These are phyloP conservation scores for Candida germanica DNA, from an alignment of 805 yeast genomes.

Conservation along the genomic window DNA sequence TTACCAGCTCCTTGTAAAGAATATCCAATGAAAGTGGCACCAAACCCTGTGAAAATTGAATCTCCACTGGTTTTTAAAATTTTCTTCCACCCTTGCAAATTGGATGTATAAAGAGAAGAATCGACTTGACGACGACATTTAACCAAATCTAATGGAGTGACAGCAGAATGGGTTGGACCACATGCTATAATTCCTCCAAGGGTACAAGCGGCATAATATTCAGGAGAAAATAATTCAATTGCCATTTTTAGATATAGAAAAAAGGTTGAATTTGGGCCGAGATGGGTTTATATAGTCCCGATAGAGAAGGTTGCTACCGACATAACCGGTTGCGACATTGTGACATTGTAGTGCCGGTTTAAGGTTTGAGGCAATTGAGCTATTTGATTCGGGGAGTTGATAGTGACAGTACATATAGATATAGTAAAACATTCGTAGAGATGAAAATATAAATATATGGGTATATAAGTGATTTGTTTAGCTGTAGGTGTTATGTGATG, in stretches of 20 bases:
- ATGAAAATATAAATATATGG: no score
- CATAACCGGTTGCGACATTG: not conserved
- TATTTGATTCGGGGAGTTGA: no score
- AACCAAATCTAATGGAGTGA: conserved; percentile 90
- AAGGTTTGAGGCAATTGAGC: no score
- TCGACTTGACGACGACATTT: conserved; percentile 92
- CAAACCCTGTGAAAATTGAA: conserved; percentile 81
- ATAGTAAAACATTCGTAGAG: no score
- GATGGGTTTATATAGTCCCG: no score
- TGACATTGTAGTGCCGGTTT: no score
- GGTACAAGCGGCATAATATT: conserved; percentile 72
- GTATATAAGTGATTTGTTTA: no score
- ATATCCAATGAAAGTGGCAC: conserved; percentile 91
- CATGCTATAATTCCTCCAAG: conserved; percentile 83
- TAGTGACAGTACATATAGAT: no score
- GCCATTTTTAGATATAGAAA: conserved; percentile 2
- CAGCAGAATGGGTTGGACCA: conserved; percentile 94
- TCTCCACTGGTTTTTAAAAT: conserved; percentile 76
- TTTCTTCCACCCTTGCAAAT: conserved; percentile 74
- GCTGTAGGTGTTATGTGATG: no score
- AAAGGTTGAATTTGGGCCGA: no score
- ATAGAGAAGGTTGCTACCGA: conserved; percentile 1
- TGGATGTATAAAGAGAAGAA: conserved; percentile 67
- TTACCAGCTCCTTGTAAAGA: conserved; percentile 97
- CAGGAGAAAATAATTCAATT: conserved; percentile 54